phyloP scores from a whole-genome alignment of 805 yeast species.

The Myxozyma geophila region DNA sequence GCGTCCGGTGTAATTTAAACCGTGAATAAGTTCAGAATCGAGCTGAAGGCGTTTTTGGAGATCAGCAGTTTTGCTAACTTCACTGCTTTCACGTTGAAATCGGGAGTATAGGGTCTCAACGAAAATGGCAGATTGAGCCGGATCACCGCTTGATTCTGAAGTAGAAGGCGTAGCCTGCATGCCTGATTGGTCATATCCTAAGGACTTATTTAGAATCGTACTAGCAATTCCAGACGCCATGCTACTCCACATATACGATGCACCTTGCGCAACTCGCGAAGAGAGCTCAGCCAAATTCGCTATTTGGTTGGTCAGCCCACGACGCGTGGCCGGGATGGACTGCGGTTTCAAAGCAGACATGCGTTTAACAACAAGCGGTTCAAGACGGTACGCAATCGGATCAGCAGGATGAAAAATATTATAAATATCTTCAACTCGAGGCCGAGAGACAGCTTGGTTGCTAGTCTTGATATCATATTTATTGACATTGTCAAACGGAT shows the following conservation, averaged over 20 bases:
- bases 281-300: conserved; percentile 50
- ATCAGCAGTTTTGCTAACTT: conserved; percentile 26
- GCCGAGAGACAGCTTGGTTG: conserved; percentile 46
- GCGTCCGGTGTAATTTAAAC: conserved; percentile 72
- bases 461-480: background rate
- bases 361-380: conserved; percentile 69
- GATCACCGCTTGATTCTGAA: background rate
- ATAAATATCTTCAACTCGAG: conserved; percentile 63
- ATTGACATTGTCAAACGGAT: conserved; percentile 16
- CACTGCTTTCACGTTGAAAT: conserved; percentile 27
- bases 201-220: conserved; percentile 30
- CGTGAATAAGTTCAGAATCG: conserved; percentile 47
- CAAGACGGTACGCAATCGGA: conserved; percentile 87
- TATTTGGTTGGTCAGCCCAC: conserved; percentile 48
- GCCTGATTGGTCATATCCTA: conserved; percentile 29
- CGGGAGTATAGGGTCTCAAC: conserved; percentile 33
- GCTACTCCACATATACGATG: conserved; percentile 32
- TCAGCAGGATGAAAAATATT: conserved; percentile 90
- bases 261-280: conserved; percentile 39
- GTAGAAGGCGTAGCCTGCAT: background rate
- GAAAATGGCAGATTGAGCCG: background rate
- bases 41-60: conserved; percentile 24
- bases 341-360: conserved; percentile 59
- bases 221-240: conserved; percentile 38
- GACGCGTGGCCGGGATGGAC: conserved; percentile 58